These are phyloP conservation scores for Epichloe coenophiala DNA, from an alignment of 2,329 filamentous ascomycete genomes.

Conservation along the genomic window DNA sequence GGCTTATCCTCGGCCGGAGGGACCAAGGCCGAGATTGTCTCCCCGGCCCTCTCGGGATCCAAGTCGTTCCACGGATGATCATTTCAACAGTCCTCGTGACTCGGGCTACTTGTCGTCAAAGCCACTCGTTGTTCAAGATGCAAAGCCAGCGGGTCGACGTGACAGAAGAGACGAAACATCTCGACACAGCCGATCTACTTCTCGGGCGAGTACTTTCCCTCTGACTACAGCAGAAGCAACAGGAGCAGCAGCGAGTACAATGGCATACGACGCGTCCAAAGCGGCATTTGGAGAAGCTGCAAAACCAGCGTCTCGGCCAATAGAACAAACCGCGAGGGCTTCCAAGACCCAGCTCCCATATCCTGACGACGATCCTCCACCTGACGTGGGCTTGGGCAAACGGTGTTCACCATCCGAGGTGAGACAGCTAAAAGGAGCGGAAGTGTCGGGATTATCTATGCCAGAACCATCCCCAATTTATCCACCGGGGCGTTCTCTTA, in stretches of 20 bases:
- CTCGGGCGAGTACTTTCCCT: constrained; percentile 20
- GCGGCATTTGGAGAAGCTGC: neutral
- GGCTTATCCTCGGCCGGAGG: constrained; percentile 12
- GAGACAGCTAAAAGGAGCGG: constrained; percentile 1
- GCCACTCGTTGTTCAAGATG: constrained; percentile 23
- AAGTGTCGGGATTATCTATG: constrained; percentile 11
- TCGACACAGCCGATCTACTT: constrained; percentile 17
- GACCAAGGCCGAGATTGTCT: constrained; percentile 9
- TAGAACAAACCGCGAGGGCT: constrained; percentile 7
- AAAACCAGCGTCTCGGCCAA: constrained; percentile 11
- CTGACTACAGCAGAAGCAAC: constrained; percentile 18
- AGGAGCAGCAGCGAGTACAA: constrained; percentile 6
- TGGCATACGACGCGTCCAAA: neutral
- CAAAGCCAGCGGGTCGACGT: constrained; percentile 7
- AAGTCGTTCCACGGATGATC: constrained; percentile 27
- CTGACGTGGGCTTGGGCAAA: constrained; percentile 11
- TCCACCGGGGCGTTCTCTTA: neutral
- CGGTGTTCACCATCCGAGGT: constrained; percentile 3
- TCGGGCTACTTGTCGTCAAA: constrained; percentile 19
- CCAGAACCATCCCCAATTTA: constrained; percentile 7
- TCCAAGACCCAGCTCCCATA: constrained; percentile 21
- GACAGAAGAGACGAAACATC: constrained; percentile 12
- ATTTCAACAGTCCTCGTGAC: constrained; percentile 16
- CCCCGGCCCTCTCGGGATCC: constrained; percentile 14
- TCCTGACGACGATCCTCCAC: constrained; percentile 22